phyloP scores from a whole-genome alignment of 495 filamentous ascomycete genomes.

The Hypoxylon intermedium region DNA sequence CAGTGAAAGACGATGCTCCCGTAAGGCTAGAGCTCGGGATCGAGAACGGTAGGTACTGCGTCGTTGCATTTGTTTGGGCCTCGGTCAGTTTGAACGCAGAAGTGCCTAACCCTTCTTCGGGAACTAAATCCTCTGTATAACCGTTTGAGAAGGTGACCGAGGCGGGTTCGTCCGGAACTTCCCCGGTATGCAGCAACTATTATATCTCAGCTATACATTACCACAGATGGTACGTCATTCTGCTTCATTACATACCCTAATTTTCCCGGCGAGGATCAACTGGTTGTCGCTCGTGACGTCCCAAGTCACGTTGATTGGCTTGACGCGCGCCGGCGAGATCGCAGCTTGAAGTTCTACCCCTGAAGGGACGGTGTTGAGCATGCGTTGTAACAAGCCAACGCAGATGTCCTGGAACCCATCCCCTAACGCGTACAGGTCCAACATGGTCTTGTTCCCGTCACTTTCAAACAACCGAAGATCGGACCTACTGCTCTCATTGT shows the following conservation, averaged over 20 bases:
- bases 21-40: conserved; percentile 8
- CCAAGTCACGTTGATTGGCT: conserved; percentile 50
- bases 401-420: conserved; percentile 51
- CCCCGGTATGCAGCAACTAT: conserved; percentile 21
- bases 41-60: conserved; percentile 31
- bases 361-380: conserved; percentile 58
- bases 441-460: conserved; percentile 58
- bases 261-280: conserved; percentile 33
- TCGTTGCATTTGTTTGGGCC: conserved; percentile 23
- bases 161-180: conserved; percentile 10
- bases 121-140: conserved; percentile 15
- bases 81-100: conserved; percentile 26
- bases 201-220: conserved; percentile 2
- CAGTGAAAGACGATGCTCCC: conserved; percentile 29
- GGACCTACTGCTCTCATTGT: conserved; percentile 47
- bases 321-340: conserved; percentile 56
- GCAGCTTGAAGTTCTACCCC: conserved; percentile 48
- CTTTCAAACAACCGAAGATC: conserved; percentile 54
- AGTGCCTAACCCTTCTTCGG: conserved; percentile 24
- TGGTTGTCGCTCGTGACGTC: conserved; percentile 21
- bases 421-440: conserved; percentile 44
- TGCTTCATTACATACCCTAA: conserved; percentile 29
- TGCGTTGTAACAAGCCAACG: conserved; percentile 49
- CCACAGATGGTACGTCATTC: background rate
- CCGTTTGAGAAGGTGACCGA: conserved; percentile 38